These are phyloP conservation scores for Inga leiocalycina DNA, from an alignment of 306 rosid species.

Conservation along the genomic window DNA sequence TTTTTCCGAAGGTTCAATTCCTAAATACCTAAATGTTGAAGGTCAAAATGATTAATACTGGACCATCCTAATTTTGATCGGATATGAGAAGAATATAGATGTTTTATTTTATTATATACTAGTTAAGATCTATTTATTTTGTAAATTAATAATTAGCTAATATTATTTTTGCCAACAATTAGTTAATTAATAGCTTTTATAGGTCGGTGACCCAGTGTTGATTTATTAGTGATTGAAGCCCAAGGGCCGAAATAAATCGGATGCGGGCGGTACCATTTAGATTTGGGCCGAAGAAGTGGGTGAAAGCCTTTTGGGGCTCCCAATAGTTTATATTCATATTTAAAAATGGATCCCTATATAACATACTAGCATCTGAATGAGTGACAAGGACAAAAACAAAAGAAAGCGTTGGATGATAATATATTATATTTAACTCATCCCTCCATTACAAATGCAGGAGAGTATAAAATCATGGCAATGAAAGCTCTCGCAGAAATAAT, in stretches of 20 bases:
- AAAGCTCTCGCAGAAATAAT: neutral
- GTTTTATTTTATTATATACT: neutral
- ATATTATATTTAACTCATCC: neutral
- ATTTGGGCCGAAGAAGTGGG: neutral
- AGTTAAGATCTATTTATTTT: neutral
- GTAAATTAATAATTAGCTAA: neutral
- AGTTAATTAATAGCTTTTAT: neutral
- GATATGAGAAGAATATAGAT: neutral
- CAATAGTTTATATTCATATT: neutral
- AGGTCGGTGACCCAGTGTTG: neutral
- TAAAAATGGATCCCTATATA: neutral
- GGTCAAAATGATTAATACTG: neutral
- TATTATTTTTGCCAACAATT: too few relatives aligned
- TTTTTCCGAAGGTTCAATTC: neutral
- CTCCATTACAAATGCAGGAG: slow-evolving; percentile 10
- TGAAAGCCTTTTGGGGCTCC: neutral
- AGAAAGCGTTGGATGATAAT: neutral
- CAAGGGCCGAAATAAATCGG: neutral
- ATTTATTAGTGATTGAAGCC: neutral
- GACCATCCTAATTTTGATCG: neutral
- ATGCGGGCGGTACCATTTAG: neutral
- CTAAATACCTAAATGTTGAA: neutral
- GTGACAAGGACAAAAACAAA: neutral
- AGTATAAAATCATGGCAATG: neutral
- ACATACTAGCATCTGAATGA: neutral